Evolutionary conservation across 306 rosid genomes (phyloP).

Genomic region (Luffa acutangula): DNA sequence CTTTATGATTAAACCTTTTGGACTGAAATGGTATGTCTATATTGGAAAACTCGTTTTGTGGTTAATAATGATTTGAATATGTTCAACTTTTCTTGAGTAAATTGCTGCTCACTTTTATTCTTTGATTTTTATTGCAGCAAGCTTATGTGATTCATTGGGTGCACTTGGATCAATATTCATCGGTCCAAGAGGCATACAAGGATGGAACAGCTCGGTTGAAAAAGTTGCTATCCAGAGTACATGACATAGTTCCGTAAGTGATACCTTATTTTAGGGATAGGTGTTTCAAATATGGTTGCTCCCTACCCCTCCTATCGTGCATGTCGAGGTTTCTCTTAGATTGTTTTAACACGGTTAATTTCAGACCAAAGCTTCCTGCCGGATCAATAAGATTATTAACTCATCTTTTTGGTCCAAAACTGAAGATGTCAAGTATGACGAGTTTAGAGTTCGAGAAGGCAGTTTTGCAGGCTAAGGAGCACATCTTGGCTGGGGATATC

Average conservation of each 20-base stretch:
- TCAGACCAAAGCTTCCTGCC: constrained; percentile 69
- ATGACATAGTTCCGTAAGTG: constrained; percentile 73
- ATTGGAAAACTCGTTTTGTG: neutral
- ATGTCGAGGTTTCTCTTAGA: neutral
- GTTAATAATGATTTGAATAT: neutral
- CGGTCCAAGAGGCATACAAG: constrained; percentile 58
- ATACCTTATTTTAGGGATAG: neutral
- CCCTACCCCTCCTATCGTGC: neutral
- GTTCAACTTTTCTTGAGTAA: neutral
- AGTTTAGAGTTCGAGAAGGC: constrained; percentile 70
- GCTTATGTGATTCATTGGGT: constrained; percentile 86
- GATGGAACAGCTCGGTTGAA: constrained; percentile 53
- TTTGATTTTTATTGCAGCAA: constrained; percentile 40
- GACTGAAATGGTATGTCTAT: neutral
- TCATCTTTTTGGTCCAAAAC: constrained; percentile 56
- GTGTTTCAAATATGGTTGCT: neutral
- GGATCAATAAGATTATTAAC: constrained; percentile 66
- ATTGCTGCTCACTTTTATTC: neutral
- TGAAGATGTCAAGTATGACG: constrained; percentile 71
- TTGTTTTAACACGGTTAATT: constrained; percentile 11
- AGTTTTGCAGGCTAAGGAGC: constrained; percentile 83
- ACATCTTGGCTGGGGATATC: constrained; percentile 89
- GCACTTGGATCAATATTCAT: constrained; percentile 61
- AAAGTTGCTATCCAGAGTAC: constrained; percentile 61
- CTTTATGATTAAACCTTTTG: neutral